Conservation (phyloP, 345 rosid species). For the Eucalyptus marginata region DNA sequence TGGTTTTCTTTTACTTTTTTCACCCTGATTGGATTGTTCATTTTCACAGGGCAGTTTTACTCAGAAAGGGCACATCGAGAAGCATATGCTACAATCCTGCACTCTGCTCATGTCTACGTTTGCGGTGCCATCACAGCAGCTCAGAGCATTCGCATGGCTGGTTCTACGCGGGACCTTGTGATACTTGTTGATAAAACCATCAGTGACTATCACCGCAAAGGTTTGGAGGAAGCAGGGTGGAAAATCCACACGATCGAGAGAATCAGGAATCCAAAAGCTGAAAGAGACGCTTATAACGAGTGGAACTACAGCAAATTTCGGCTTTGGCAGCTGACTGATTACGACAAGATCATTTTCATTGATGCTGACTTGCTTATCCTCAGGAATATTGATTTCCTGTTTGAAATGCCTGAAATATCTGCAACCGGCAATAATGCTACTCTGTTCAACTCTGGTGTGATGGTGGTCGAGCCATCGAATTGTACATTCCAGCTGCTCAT, state of each 20-base stretch:
- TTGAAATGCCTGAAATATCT: conserved; percentile 83
- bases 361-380: conserved; percentile 86
- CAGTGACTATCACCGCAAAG: conserved; percentile 55
- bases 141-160: conserved; percentile 82
- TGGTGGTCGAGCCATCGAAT: conserved; percentile 81
- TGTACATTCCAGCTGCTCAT: conserved; percentile 72
- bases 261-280: conserved; percentile 77
- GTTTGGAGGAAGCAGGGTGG: conserved; percentile 84
- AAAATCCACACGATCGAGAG: conserved; percentile 64
- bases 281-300: conserved; percentile 71
- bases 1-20: not conserved
- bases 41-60: conserved; percentile 50
- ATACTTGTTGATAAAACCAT: conserved; percentile 77
- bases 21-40: not conserved
- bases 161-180: conserved; percentile 79
- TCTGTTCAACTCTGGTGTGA: conserved; percentile 78
- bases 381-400: conserved; percentile 75
- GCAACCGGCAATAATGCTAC: conserved; percentile 74
- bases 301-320: conserved; percentile 95
- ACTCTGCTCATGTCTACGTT: conserved; percentile 72
- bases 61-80: conserved; percentile 51
- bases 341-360: conserved; percentile 78
- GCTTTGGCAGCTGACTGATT: conserved; percentile 82
- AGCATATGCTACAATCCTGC: conserved; percentile 83
- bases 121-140: conserved; percentile 92